Evolutionary conservation across 2,329 filamentous ascomycete genomes (phyloP).

Genomic region (Penicillium sp.): DNA sequence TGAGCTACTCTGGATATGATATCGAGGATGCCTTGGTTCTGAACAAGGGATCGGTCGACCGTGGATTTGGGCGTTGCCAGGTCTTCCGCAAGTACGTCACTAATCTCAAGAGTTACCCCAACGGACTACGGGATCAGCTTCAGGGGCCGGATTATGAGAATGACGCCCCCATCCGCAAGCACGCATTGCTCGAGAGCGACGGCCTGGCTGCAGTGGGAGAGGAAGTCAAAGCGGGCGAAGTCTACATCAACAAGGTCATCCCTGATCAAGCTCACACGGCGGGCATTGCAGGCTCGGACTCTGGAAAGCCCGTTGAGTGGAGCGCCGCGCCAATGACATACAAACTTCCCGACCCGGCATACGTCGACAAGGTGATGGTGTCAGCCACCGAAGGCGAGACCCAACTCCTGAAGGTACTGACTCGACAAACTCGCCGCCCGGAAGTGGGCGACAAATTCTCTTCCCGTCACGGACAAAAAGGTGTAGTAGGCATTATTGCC

Average conservation of each 20-base stretch:
- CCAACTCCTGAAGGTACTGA: conserved; percentile 86
- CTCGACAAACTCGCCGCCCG: conserved; percentile 87
- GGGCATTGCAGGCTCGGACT: conserved; percentile 55
- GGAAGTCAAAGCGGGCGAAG: conserved; percentile 69
- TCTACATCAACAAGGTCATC: conserved; percentile 83
- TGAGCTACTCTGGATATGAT: conserved; percentile 99
- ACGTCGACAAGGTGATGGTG: conserved; percentile 95
- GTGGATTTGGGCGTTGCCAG: conserved; percentile 93
- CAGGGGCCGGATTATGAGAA: conserved; percentile 59
- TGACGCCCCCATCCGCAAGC: conserved; percentile 58
- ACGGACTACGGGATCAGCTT: conserved; percentile 60
- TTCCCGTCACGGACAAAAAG: conserved; percentile 95
- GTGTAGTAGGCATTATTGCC: conserved; percentile 92
- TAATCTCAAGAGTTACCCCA: conserved; percentile 81
- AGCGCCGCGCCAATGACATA: conserved; percentile 56
- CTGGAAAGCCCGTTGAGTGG: conserved; percentile 45
- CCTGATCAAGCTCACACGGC: conserved; percentile 71
- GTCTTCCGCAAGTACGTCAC: conserved; percentile 94
- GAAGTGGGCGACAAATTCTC: conserved; percentile 99
- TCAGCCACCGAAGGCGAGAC: conserved; percentile 82
- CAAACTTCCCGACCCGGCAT: conserved; percentile 73
- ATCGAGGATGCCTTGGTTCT: conserved; percentile 96
- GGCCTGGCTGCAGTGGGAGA: conserved; percentile 83
- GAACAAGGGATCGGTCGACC: conserved; percentile 92
- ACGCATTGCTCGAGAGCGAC: conserved; percentile 71